Percentiles rank a stretch among this genome's conserved stretches.
Conservation (phyloP, 169 alveolate species). For the Plasmodium knowlesi region DNA sequence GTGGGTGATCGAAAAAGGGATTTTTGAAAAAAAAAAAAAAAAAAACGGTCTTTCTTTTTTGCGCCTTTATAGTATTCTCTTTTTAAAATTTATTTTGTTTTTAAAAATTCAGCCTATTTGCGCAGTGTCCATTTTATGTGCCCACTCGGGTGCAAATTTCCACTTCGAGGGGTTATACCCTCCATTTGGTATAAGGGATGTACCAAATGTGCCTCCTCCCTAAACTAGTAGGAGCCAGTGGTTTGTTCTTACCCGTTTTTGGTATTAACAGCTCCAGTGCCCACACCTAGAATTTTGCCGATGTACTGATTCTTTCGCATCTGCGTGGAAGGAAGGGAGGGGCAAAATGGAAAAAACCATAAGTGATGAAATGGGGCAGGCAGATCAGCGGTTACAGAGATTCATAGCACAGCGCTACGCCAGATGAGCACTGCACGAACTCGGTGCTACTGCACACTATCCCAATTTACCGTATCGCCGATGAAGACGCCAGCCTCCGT, state of each 20-base stretch:
- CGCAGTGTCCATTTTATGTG: background rate
- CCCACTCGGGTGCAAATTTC: background rate
- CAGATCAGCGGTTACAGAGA: background rate
- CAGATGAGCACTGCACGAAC: background rate
- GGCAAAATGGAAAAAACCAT: background rate
- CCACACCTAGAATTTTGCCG: constrained; percentile 63
- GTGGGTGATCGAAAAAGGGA: background rate
- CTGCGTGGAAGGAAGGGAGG: background rate
- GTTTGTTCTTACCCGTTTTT: constrained; percentile 52
- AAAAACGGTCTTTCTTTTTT: constrained; percentile 15
- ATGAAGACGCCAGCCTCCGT: constrained; percentile 73
- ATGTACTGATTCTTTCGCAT: constrained; percentile 54
- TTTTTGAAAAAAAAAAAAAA: constrained; percentile 24
- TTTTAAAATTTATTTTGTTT: constrained; percentile 58
- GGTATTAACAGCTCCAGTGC: constrained; percentile 59
- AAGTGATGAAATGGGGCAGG: background rate
- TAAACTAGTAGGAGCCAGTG: background rate
- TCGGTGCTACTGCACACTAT: background rate
- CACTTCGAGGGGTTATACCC: background rate
- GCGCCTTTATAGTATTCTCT: constrained; percentile 61
- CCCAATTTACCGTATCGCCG: constrained; percentile 53
- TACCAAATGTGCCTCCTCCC: background rate
- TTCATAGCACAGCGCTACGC: background rate
- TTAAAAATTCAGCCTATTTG: constrained; percentile 74
- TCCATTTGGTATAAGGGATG: background rate